phyloP scores from a whole-genome alignment of 495 filamentous ascomycete genomes.

The Penicillium roqueforti region DNA sequence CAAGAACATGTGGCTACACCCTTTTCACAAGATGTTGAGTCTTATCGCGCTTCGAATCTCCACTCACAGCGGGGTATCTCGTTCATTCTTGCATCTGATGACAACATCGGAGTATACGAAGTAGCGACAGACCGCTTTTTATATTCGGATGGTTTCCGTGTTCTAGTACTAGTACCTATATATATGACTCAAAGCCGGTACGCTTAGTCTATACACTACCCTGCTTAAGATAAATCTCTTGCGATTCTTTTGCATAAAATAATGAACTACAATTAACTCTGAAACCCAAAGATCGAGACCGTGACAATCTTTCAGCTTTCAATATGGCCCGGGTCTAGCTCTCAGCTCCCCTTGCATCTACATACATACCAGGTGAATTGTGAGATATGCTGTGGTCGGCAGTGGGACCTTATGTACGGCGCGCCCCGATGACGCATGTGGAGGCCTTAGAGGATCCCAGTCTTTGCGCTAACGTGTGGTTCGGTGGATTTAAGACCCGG shows the following conservation, averaged over 20 bases:
- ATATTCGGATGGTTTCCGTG: background rate
- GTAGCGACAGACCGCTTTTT: background rate
- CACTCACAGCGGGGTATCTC: background rate
- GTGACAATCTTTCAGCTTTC: slow-evolving; percentile 12
- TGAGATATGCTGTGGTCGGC: slow-evolving; percentile 10
- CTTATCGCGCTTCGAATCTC: background rate
- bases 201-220: too few relatives aligned
- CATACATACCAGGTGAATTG: slow-evolving; percentile 17
- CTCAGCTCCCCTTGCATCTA: slow-evolving; percentile 24
- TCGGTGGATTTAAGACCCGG: slow-evolving; percentile 17
- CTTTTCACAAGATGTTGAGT: background rate
- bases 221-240: background rate
- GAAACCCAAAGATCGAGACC: slow-evolving; percentile 18
- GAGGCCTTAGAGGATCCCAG: too few relatives aligned
- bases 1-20: background rate
- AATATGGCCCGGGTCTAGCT: slow-evolving; percentile 14
- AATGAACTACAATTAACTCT: background rate
- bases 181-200: background rate
- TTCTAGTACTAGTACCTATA: background rate
- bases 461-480: slow-evolving; percentile 12
- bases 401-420: too few relatives aligned
- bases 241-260: background rate
- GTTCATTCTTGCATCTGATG: background rate
- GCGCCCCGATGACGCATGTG: too few relatives aligned
- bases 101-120: background rate